Conservation (phyloP, 768 basidiomycete genomes). For the Lactarius hatsudake region DNA sequence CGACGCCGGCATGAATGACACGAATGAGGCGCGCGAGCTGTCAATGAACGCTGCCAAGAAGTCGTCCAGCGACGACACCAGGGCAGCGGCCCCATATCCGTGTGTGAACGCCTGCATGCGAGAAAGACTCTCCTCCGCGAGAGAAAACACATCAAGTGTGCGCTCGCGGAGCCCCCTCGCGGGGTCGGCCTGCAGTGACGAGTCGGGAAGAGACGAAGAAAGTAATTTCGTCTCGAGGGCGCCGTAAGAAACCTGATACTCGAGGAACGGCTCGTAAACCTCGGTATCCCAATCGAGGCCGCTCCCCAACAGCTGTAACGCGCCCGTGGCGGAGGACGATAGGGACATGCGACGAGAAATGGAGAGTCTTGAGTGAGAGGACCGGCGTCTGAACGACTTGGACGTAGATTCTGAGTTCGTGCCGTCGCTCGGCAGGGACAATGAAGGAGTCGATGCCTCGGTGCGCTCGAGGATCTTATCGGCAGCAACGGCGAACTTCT, state of each 20-base stretch:
- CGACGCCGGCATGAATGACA: slow-evolving; percentile 27
- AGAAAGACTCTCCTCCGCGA: slow-evolving; percentile 75
- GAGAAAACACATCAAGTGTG: slow-evolving; percentile 67
- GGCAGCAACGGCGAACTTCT: slow-evolving; percentile 73
- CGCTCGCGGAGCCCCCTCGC: slow-evolving; percentile 73
- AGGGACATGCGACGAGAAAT: slow-evolving; percentile 31
- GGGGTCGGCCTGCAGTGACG: slow-evolving; percentile 41
- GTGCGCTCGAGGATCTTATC: slow-evolving; percentile 77
- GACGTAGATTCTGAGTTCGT: slow-evolving; percentile 7
- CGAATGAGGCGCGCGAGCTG: slow-evolving; percentile 40
- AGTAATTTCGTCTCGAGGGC: slow-evolving; percentile 72
- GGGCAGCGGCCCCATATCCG: slow-evolving; percentile 76
- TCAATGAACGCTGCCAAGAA: slow-evolving; percentile 72
- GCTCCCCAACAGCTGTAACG: slow-evolving; percentile 16
- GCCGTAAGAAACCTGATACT: slow-evolving; percentile 84
- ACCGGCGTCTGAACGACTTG: slow-evolving; percentile 16
- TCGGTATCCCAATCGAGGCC: slow-evolving; percentile 79
- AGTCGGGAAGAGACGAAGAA: slow-evolving; percentile 51
- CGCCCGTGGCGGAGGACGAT: slow-evolving; percentile 28
- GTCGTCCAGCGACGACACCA: slow-evolving; percentile 71
- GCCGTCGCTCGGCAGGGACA: slow-evolving; percentile 29
- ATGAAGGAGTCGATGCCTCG: slow-evolving; percentile 14
- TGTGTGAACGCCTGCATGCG: slow-evolving; percentile 82
- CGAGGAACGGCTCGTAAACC: slow-evolving; percentile 91
- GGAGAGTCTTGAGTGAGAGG: slow-evolving; percentile 27